Evolutionary conservation across 331 rosid species (phyloP), one percentile per base, ranked within the genome.

Genomic region (Arachis monticola): DNA sequence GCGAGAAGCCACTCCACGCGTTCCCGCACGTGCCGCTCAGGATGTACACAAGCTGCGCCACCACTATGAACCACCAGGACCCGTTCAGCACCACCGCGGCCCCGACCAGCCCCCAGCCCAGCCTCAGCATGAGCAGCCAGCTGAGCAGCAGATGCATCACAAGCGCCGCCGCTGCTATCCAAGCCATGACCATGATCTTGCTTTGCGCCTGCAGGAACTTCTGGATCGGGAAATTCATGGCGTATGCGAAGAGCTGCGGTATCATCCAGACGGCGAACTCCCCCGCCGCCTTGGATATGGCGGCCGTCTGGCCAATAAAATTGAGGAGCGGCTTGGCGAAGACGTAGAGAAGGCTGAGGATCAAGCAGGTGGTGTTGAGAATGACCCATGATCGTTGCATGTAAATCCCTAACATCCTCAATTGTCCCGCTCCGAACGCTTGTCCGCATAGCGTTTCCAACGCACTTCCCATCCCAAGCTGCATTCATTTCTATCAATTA

Each of bases 391-490:
- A 93, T 10, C 98, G 77, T 73, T 93, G 98, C 92, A 93, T 83
- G 83, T 90, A 93, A 9, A 90, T 72, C 1, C 98, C 98, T 5
- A 93, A 55, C 98, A 93, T 90, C 2, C 87, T 82, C 2, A 87
- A 3, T 60, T 88, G 87, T 5, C 98, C 95, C 0, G 93, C 95
- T 30, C 98, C 98, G 1, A 72, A 82, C 0, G 98, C 96, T 79
- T 92, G 98, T 5, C 98, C 96, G 60, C 98, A 92, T 0, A 92
- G 85, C 2, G 98, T 92, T 44, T 92, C 98, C 27, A 93, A 76
- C 1, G 97, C 98, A 31, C 97, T 93, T 14, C 97, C 97, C 98
- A 93, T 93, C 2, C 98, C 98, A 0, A 89, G 77, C 98, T 90
- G 68, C 7, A 2, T 12, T 0, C 45, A n/a, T 5, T 3, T 11